phyloP scores from a whole-genome alignment of 129 eudicot genomes.

The Silybum marianum region DNA sequence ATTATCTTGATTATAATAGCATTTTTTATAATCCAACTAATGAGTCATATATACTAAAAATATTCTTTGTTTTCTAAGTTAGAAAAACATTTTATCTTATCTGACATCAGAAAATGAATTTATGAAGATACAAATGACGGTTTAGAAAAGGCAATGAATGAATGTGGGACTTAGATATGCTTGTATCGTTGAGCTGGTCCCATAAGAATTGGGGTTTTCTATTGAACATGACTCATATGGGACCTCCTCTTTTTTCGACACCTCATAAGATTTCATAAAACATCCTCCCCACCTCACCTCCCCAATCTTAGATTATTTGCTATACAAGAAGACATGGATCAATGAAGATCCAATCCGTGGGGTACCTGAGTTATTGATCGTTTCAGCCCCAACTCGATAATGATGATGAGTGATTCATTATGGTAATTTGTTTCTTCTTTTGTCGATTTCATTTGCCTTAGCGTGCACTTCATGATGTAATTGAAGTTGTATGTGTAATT shows the following conservation, averaged over 20 bases:
- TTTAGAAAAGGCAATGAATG: conserved; percentile 9
- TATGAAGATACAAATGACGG: background rate
- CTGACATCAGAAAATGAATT: background rate
- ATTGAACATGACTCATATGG: conserved; percentile 26
- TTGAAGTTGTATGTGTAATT: background rate
- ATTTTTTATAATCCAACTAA: too few relatives aligned
- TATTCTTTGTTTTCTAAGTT: background rate
- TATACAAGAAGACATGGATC: conserved; percentile 6
- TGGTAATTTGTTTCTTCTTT: background rate
- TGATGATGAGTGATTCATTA: background rate
- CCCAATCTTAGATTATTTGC: background rate
- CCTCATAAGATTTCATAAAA: conserved; percentile 8
- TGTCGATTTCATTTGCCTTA: background rate
- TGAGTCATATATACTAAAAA: background rate
- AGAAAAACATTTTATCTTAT: background rate
- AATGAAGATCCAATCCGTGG: conserved; percentile 5
- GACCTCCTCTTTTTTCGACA: conserved; percentile 13
- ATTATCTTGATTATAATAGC: too few relatives aligned
- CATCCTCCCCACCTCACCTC: conserved; percentile 14
- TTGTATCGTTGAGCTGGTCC: conserved; percentile 25
- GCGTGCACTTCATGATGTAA: background rate
- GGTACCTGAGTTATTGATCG: background rate
- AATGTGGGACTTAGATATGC: conserved; percentile 22
- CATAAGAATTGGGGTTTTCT: conserved; percentile 28
- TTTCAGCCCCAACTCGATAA: background rate